Base-by-base conservation (phyloP, 106 monocot genomes). In the Dioscorea alata region DNA sequence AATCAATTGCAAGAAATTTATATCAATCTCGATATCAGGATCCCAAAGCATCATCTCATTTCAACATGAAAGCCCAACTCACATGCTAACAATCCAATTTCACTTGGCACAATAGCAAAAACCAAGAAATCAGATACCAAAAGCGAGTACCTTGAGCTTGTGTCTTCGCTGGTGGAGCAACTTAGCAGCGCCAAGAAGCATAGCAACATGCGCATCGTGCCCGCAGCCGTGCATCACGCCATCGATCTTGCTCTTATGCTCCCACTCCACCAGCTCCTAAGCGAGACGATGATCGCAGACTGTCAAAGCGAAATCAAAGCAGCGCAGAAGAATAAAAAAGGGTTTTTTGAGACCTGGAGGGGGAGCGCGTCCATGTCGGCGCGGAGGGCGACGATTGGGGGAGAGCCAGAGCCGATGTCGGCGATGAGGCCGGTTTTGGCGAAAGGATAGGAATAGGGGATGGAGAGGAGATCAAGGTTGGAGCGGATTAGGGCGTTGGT, bases 341-440 rank as follows among this genome's bases (percentile, higher is more conserved):
- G 17, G 17, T 25, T 32, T 23, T 23, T 10, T 19, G 19, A 2
- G 19, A 87, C 90, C 76, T 90, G 90, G 10, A 94, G 24, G 18
- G 94, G 86, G 20, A 94, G 87, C 15, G 90, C 90, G 60, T 94
- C 94, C 87, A 94, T 94, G 79, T 94, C 94, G 18, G 94, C 94
- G 16, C 94, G 87, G 35, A 94, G 85, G 23, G 94, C 90, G 49
- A 94, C 71, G 69, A 90, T 22, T 2, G 94, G 94, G 33, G 80
- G 76, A 6, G 8, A 25, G 4, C 94, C 94, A 63, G 84, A 82
- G 4, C 94, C 94, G 34, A 94, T 50, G 2, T 61, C 32, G 58
- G 83, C 94, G 33, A 90, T 85, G 58, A 94, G 74, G 50, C 94
- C 94, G 2, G 94, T 94, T 16, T 70, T 68, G 63, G 87, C 94